A percentile compares a stretch with the other conserved stretches of the same genome.
phyloP scores from a whole-genome alignment of 2,329 filamentous ascomycete genomes.

The Calycina herbarum region DNA sequence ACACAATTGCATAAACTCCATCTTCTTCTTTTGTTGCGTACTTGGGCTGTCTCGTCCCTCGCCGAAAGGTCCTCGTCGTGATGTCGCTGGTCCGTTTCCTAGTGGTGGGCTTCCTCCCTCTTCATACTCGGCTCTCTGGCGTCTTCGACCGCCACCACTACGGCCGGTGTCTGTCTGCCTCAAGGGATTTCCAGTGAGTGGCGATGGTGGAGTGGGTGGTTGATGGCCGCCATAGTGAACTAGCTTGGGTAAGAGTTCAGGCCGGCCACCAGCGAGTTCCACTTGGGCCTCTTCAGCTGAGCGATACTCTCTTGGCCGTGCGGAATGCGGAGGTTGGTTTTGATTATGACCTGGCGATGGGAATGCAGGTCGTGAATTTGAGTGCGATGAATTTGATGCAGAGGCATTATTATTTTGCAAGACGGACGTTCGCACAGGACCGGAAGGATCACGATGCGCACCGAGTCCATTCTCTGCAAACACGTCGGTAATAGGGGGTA shows the following conservation, averaged over 20 bases:
- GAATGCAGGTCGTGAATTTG: constrained; percentile 65
- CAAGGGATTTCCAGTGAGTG: constrained; percentile 38
- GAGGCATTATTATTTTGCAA: constrained; percentile 31
- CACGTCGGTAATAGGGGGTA: constrained; percentile 92
- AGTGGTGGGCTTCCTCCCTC: constrained; percentile 85
- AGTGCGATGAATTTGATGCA: constrained; percentile 60
- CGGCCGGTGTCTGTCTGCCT: constrained; percentile 37
- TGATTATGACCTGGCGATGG: constrained; percentile 75
- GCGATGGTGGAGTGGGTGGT: constrained; percentile 77
- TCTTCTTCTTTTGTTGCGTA: constrained; percentile 81
- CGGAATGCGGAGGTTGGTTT: constrained; percentile 52
- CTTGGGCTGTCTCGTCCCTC: constrained; percentile 82
- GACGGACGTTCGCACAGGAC: constrained; percentile 22
- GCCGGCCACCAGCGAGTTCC: constrained; percentile 84
- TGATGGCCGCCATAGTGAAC: constrained; percentile 95
- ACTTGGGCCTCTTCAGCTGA: constrained; percentile 95
- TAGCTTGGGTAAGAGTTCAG: constrained; percentile 87
- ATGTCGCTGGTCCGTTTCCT: constrained; percentile 66
- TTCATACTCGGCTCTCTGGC: constrained; percentile 88
- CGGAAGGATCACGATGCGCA: constrained; percentile 52
- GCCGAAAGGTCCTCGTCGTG: constrained; percentile 70
- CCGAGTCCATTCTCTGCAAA: constrained; percentile 77
- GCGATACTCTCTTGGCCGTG: constrained; percentile 80
- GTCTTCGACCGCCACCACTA: constrained; percentile 67
- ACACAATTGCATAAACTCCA: constrained; percentile 86